phyloP scores from a whole-genome alignment of 2,329 filamentous ascomycete species.

The Chaetomiaceae sp. region DNA sequence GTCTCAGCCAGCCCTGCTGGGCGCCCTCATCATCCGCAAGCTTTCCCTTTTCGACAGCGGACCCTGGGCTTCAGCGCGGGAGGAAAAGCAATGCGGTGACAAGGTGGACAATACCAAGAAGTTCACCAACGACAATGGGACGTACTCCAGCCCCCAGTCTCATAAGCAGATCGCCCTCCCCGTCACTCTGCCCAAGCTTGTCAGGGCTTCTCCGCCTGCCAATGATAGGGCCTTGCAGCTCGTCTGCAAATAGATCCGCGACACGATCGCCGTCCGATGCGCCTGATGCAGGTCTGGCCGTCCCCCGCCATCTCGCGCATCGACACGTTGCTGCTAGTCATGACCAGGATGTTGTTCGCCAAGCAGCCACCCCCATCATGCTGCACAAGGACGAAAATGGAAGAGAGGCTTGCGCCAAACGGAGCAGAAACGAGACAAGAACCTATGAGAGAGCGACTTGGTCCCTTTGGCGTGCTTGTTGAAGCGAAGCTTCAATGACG shows the following conservation, averaged over 20 bases:
- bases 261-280: slow-evolving; percentile 5
- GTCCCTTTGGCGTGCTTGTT: slow-evolving; percentile 16
- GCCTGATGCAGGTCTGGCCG: background rate
- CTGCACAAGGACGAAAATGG: slow-evolving; percentile 15
- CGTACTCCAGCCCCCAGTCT: no score
- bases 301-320: slow-evolving; percentile 1
- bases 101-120: no score
- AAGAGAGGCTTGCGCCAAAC: slow-evolving; percentile 1
- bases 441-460: background rate
- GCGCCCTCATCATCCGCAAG: background rate
- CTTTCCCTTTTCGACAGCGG: background rate
- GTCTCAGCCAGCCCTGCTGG: background rate
- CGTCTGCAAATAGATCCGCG: slow-evolving; percentile 3
- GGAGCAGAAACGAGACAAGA: background rate
- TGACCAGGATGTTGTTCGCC: background rate
- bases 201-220: no score
- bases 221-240: no score
- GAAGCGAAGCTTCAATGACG: no score
- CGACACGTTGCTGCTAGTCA: slow-evolving; percentile 4
- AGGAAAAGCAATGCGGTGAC: no score
- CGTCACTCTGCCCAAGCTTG: no score
- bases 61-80: no score
- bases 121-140: no score
- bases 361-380: background rate
- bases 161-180: no score